Evolutionary conservation across 2,329 filamentous ascomycete genomes (phyloP).

Genomic region (Cytospora schulzeri): DNA sequence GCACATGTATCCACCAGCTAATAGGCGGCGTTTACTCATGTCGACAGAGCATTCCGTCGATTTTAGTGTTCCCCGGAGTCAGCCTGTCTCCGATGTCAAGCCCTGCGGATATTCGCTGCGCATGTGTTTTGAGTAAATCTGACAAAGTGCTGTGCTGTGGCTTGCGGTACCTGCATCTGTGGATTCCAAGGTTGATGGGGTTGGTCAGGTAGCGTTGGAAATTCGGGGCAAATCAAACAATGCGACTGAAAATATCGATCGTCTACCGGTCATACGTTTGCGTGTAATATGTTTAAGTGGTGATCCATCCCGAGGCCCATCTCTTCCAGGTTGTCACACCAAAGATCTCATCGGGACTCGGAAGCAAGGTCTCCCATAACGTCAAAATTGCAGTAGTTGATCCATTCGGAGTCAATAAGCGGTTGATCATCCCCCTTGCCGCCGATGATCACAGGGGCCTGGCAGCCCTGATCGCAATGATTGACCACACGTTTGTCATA

Average conservation of each 20-base stretch:
- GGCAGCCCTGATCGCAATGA: constrained; percentile 13
- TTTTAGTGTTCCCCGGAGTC: neutral
- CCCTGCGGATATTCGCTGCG: neutral
- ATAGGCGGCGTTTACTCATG: neutral
- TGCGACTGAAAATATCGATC: constrained; percentile 31
- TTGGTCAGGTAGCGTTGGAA: neutral
- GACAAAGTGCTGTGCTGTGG: neutral
- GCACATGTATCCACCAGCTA: neutral
- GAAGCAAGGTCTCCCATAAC: constrained; percentile 39
- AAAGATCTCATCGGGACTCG: constrained; percentile 35
- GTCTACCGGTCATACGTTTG: constrained; percentile 29
- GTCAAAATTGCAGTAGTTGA: constrained; percentile 36
- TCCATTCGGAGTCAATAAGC: constrained; percentile 12
- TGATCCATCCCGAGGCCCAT: constrained; percentile 31
- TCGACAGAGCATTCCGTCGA: neutral
- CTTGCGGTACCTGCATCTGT: no score
- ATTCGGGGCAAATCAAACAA: constrained; percentile 22
- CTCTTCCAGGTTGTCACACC: constrained; percentile 37
- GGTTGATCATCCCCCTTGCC: constrained; percentile 2
- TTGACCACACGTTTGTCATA: neutral
- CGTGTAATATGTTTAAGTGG: constrained; percentile 33
- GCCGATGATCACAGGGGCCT: constrained; percentile 9
- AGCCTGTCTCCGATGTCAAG: neutral
- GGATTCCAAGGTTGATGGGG: neutral
- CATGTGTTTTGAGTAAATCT: neutral